phyloP scores from a whole-genome alignment of 148 eudicot species.

The Silene latifolia region DNA sequence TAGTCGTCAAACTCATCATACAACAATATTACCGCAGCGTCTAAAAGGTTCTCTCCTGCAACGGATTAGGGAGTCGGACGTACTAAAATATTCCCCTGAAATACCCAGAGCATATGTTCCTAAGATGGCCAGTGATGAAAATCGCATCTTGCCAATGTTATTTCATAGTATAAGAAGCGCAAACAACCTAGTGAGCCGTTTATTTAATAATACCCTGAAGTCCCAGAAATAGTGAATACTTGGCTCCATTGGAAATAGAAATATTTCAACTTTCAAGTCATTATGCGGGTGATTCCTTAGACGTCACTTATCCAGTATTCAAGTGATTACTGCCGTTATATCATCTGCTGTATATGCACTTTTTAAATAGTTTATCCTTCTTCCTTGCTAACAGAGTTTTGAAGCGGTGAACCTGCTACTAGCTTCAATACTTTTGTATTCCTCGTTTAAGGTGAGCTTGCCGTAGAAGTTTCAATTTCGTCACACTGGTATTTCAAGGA shows the following conservation, averaged over 20 bases:
- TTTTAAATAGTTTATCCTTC: not conserved
- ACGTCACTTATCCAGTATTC: not conserved
- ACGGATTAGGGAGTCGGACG: not conserved
- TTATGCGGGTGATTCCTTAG: not conserved
- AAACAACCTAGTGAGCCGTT: not conserved
- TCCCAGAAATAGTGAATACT: not conserved
- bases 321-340: not conserved
- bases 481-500: not conserved
- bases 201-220: not conserved
- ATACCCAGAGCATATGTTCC: not conserved
- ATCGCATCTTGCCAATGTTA: not conserved
- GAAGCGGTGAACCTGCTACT: slow-evolving; percentile 81
- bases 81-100: not conserved
- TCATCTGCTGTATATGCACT: not conserved
- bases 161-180: not conserved
- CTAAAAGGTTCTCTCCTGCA: not conserved
- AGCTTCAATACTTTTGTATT: slow-evolving; percentile 80
- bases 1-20: not conserved
- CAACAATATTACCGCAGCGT: not conserved
- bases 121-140: not conserved
- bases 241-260: not conserved
- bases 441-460: slow-evolving; percentile 75
- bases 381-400: slow-evolving; percentile 51
- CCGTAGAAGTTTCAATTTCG: not conserved
- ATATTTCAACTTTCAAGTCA: not conserved